Evolutionary conservation across 2,329 filamentous ascomycete genomes (phyloP).

Genomic region (Fusarium sp.): DNA sequence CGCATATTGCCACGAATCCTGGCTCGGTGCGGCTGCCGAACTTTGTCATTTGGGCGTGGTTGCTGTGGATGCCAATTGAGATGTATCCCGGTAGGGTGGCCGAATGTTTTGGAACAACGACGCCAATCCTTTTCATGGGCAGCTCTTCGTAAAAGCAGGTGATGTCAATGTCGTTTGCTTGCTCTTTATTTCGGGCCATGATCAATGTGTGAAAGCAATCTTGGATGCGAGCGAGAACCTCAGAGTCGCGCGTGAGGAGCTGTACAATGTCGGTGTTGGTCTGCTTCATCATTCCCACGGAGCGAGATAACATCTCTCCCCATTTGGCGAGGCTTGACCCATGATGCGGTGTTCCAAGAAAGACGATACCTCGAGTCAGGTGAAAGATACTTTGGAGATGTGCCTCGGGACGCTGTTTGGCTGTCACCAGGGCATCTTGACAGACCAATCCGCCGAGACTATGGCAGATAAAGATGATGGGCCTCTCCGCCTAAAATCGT

Average conservation of each 20-base stretch:
- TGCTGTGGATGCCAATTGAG: constrained; percentile 13
- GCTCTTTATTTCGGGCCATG: background rate
- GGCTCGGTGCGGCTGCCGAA: constrained; percentile 12
- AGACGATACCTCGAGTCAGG: constrained; percentile 21
- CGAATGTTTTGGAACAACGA: constrained; percentile 26
- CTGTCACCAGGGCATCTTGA: constrained; percentile 31
- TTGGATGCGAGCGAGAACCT: constrained; percentile 22
- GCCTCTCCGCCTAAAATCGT: background rate
- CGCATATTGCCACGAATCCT: constrained; percentile 15
- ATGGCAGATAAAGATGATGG: constrained; percentile 36
- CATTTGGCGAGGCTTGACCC: constrained; percentile 28
- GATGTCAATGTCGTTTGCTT: constrained; percentile 5
- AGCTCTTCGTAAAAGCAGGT: constrained; percentile 38
- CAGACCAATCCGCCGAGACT: constrained; percentile 33
- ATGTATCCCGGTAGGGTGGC: constrained; percentile 22
- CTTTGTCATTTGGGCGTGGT: constrained; percentile 26
- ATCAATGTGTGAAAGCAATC: constrained; percentile 26
- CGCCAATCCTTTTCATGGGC: constrained; percentile 5
- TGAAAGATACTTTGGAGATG: constrained; percentile 22
- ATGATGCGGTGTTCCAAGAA: constrained; percentile 31
- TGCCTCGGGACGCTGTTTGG: constrained; percentile 14
- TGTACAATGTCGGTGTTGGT: constrained; percentile 29
- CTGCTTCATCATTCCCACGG: constrained; percentile 19
- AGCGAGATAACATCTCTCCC: constrained; percentile 20
- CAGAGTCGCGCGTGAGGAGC: constrained; percentile 20